These are phyloP conservation scores for Aspergillus costaricaensis DNA, from an alignment of 2,329 filamentous ascomycete species.

Conservation along the genomic window DNA sequence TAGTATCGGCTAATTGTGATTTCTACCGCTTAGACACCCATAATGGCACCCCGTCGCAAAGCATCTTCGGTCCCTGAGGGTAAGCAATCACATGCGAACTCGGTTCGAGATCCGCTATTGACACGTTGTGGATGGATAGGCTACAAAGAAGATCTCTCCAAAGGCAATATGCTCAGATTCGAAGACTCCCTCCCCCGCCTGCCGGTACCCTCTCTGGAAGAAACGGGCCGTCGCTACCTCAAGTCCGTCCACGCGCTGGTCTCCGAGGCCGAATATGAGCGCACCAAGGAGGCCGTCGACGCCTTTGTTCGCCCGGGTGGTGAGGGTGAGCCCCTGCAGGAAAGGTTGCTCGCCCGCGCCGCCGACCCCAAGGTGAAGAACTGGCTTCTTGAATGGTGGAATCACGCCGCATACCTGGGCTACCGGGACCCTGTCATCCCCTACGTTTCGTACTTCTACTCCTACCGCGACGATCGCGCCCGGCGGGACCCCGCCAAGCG, in stretches of 20 bases:
- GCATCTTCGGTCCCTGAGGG: constrained; percentile 50
- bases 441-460: constrained; percentile 99
- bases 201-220: constrained; percentile 64
- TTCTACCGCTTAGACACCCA: constrained; percentile 31
- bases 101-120: background rate
- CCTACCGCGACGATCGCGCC: constrained; percentile 87
- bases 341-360: constrained; percentile 76
- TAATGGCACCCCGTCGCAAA: constrained; percentile 46
- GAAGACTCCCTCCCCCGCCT: constrained; percentile 65
- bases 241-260: constrained; percentile 67
- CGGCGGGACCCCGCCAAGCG: constrained; percentile 88
- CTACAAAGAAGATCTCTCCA: constrained; percentile 65
- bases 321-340: constrained; percentile 78
- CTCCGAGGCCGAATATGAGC: constrained; percentile 59
- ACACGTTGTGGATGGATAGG: constrained; percentile 42
- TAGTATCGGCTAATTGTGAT: background rate
- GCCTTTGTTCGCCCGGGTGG: constrained; percentile 89
- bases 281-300: constrained; percentile 75
- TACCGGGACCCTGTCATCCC: constrained; percentile 96
- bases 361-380: constrained; percentile 82
- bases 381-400: constrained; percentile 99
- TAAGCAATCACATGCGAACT: constrained; percentile 34
- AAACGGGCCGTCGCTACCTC: constrained; percentile 65
- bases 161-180: constrained; percentile 66
- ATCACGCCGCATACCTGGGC: constrained; percentile 84